A percentile compares a stretch with the other conserved stretches of the same genome.
phyloP scores from a whole-genome alignment of 1,139 yeast species.

The Lodderomyces margitis region DNA sequence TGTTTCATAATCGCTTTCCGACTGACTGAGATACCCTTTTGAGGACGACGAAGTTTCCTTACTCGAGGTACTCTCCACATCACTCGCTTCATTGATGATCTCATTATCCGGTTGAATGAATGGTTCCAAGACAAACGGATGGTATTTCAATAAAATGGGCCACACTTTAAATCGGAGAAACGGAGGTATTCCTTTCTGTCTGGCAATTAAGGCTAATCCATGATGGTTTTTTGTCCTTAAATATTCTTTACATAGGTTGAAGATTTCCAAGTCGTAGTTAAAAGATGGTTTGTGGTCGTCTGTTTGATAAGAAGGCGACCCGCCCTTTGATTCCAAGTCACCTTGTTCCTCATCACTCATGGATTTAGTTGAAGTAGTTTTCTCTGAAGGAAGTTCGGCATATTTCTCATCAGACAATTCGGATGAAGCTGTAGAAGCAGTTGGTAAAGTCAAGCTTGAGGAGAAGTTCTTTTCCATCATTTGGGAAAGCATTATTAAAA shows the following conservation, averaged over 20 bases:
- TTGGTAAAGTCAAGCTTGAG: neutral
- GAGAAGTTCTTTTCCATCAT: neutral
- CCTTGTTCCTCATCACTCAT: constrained; percentile 4
- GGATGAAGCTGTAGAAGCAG: constrained; percentile 3
- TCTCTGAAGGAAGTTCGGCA: neutral
- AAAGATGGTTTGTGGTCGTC: constrained; percentile 32
- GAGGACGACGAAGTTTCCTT: constrained; percentile 5
- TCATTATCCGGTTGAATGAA: constrained; percentile 58
- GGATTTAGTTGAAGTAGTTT: constrained; percentile 2
- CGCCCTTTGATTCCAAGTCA: neutral
- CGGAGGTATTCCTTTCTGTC: constrained; percentile 87
- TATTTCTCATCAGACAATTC: neutral
- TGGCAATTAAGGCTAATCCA: constrained; percentile 74
- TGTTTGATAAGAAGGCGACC: neutral
- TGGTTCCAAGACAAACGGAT: constrained; percentile 81
- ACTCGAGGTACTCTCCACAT: constrained; percentile 7
- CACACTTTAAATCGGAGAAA: constrained; percentile 73
- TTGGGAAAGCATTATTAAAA: neutral
- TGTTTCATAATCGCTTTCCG: constrained; percentile 8
- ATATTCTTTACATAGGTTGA: constrained; percentile 38
- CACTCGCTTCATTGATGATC: constrained; percentile 15
- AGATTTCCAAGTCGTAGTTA: constrained; percentile 41
- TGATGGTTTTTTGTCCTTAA: constrained; percentile 54
- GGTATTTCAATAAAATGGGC: constrained; percentile 79
- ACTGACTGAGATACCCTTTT: constrained; percentile 7